These are phyloP conservation scores for Claviceps monticola DNA, from an alignment of 2,329 filamentous ascomycete genomes.

Conservation along the genomic window DNA sequence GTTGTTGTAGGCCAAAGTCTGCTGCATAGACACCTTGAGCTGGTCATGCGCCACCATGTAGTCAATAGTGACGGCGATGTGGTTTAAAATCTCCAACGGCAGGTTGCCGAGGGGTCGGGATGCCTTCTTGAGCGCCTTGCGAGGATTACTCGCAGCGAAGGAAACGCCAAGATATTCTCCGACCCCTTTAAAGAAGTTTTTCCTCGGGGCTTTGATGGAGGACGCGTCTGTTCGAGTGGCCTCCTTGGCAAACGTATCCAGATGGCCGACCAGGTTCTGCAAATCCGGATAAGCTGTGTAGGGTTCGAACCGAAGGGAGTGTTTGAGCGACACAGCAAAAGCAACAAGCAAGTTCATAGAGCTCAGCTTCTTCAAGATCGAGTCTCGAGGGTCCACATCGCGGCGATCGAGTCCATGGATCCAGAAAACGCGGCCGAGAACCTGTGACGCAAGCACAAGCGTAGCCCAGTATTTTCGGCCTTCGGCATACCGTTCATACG, in stretches of 20 bases:
- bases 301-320: slow-evolving; percentile 72
- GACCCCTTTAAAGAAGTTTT: slow-evolving; percentile 44
- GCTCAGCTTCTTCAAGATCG: slow-evolving; percentile 57
- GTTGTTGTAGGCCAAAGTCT: slow-evolving; percentile 46
- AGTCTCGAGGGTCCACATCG: slow-evolving; percentile 41
- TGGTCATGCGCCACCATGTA: slow-evolving; percentile 41
- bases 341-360: slow-evolving; percentile 67
- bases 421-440: slow-evolving; percentile 70
- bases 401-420: slow-evolving; percentile 53
- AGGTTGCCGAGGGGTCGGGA: slow-evolving; percentile 64
- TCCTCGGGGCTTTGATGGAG: slow-evolving; percentile 21
- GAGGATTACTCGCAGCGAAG: slow-evolving; percentile 65
- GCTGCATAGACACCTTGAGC: slow-evolving; percentile 42
- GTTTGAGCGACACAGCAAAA: slow-evolving; percentile 66
- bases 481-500: slow-evolving; percentile 59
- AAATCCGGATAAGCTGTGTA: slow-evolving; percentile 67
- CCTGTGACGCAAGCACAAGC: slow-evolving; percentile 46
- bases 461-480: slow-evolving; percentile 50
- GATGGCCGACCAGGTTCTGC: slow-evolving; percentile 51
- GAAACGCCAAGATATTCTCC: slow-evolving; percentile 66
- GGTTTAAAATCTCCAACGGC: slow-evolving; percentile 67
- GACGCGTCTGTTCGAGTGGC: slow-evolving; percentile 29
- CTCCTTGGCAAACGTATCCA: slow-evolving; percentile 58
- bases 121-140: slow-evolving; percentile 61
- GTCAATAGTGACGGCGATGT: slow-evolving; percentile 55